A percentile compares a stretch with the other conserved stretches of the same genome.
phyloP scores from a whole-genome alignment of 2,329 filamentous ascomycete species.

The Hortaea sp. region DNA sequence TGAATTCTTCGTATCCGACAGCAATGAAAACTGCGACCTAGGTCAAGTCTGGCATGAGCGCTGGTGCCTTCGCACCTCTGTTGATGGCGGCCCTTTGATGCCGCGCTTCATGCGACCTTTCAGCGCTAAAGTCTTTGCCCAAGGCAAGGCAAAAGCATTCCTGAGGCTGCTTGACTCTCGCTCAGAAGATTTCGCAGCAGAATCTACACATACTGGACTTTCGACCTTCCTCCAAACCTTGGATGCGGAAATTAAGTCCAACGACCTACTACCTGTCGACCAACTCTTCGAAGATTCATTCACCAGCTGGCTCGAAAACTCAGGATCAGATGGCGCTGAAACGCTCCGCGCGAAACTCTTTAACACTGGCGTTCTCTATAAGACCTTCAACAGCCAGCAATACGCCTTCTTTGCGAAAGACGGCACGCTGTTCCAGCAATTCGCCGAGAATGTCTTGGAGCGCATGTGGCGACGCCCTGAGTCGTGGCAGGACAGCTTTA shows the following conservation, averaged over 20 bases:
- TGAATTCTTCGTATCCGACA: slow-evolving; percentile 65
- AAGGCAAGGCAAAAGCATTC: slow-evolving; percentile 80
- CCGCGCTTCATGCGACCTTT: slow-evolving; percentile 66
- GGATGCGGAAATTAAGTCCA: neutral
- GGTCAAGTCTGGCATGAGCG: slow-evolving; percentile 66
- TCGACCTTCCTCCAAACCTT: too few species aligned
- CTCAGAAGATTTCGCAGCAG: neutral
- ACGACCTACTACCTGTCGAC: slow-evolving; percentile 47
- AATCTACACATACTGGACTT: too few species aligned
- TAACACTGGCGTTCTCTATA: slow-evolving; percentile 55
- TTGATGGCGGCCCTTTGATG: slow-evolving; percentile 52
- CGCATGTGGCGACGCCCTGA: slow-evolving; percentile 51
- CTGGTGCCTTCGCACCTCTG: slow-evolving; percentile 55
- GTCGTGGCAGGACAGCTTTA: slow-evolving; percentile 73
- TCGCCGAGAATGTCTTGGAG: slow-evolving; percentile 62
- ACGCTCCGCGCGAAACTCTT: slow-evolving; percentile 56
- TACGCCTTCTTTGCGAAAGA: slow-evolving; percentile 69
- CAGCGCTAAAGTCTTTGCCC: slow-evolving; percentile 65
- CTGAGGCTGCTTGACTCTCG: slow-evolving; percentile 57
- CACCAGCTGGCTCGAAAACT: slow-evolving; percentile 63
- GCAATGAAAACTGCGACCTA: slow-evolving; percentile 43
- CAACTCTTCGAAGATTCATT: slow-evolving; percentile 66
- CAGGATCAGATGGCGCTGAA: slow-evolving; percentile 42
- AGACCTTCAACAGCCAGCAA: slow-evolving; percentile 56
- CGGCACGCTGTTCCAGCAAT: slow-evolving; percentile 54